Percentiles rank a stretch among this genome's conserved stretches.
Conservation (phyloP, 2,329 filamentous ascomycete genomes). For the Venturia nashicola region DNA sequence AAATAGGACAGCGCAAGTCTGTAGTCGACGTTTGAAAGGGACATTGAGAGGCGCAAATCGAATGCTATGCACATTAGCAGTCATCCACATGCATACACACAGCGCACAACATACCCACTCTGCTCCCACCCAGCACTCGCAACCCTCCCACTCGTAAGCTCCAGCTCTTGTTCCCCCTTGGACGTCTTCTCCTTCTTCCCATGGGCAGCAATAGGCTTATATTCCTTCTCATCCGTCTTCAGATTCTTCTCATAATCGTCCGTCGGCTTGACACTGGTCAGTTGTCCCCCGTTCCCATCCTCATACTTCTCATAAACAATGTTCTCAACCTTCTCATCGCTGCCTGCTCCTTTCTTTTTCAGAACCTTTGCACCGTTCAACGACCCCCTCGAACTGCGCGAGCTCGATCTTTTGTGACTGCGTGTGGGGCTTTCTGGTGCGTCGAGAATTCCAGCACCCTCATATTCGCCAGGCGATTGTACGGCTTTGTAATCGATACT, state of each 20-base stretch:
- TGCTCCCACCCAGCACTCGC: constrained; percentile 42
- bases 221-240: constrained; percentile 20
- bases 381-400: constrained; percentile 9
- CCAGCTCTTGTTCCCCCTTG: constrained; percentile 19
- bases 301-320: constrained; percentile 32
- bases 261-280: constrained; percentile 32
- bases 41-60: constrained; percentile 80
- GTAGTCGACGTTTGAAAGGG: constrained; percentile 35
- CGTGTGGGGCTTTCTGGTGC: constrained; percentile 14
- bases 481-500: background rate
- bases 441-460: constrained; percentile 15
- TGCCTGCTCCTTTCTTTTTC: constrained; percentile 9
- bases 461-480: constrained; percentile 14
- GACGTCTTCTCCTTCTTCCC: constrained; percentile 10
- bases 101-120: constrained; percentile 27
- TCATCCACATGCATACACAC: constrained; percentile 3
- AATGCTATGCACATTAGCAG: constrained; percentile 38
- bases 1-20: constrained; percentile 36
- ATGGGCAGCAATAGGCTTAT: constrained; percentile 3
- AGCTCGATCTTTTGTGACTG: constrained; percentile 1
- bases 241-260: constrained; percentile 24
- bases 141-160: constrained; percentile 38
- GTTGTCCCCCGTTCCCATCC: constrained; percentile 31
- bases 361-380: constrained; percentile 10
- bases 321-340: constrained; percentile 12